Base-by-base conservation (phyloP, 164 flowering plant genomes). In the Chimonanthus salicifolius region DNA sequence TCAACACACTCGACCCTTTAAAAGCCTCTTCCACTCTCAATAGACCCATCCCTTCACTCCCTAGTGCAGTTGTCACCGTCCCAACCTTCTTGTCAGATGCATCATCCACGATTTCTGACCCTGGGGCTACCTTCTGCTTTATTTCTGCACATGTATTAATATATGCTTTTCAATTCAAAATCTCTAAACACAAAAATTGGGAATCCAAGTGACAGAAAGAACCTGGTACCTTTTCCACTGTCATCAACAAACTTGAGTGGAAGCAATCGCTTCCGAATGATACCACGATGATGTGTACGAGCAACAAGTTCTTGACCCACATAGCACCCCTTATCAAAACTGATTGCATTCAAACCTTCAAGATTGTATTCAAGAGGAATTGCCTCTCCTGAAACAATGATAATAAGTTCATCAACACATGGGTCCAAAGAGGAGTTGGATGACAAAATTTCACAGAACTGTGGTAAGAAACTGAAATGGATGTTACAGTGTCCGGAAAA, bases 251-350 rank as follows among this genome's bases (percentile, higher is more conserved):
- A 96, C 74, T 80, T 87, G 18, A 96, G 58, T 69, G 99, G 97
- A 71, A 96, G 77, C 79, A 94, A 73, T 5, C 98, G 97, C 76
- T 92, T 94, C 58, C 97, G 86, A 64, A 96, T 90, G 63, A 92
- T 87, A 8, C 99, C 98, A 9, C 90, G 86, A 77, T 96, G 95
- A 74, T 96, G 98, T 7, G 99, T 88, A 13, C 98, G 94, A 65
- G 97, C 97, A 45, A 96, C 83, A 6, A 84, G 82, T 74, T 96
- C 98, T 83, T 94, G 98, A 51, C 99, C 99, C 20, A 96, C 89
- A 72, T 96, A 95, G 75, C 99, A 95, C 11, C 99, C 99, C 80
- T 95, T 93, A 75, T 92, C 95, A 64, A 95, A 95, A 81, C 92
- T 93, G 71, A 95, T 90, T 49, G 98, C 97, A 74, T 94, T 93